Evolutionary conservation across 345 rosid genomes (phyloP).

Genomic region (Turritis glabra): DNA sequence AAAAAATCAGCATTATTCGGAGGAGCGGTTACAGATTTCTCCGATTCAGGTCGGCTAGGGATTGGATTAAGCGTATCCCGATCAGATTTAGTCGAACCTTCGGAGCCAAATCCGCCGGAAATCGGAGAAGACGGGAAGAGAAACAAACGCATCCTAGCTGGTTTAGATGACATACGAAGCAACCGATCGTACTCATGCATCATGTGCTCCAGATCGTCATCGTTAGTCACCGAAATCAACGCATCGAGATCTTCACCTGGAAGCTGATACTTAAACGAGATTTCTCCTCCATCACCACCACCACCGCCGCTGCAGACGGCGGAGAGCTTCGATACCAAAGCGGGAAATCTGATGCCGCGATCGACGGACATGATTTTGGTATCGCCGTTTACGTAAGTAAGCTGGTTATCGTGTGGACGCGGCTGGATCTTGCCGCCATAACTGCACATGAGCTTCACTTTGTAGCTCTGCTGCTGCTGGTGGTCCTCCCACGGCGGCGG

Average conservation of each 20-base stretch:
- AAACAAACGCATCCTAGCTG: conserved; percentile 86
- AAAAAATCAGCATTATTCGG: conserved; percentile 80
- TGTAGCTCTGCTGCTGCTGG: conserved; percentile 47
- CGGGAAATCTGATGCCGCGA: conserved; percentile 57
- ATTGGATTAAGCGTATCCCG: conserved; percentile 67
- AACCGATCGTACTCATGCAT: conserved; percentile 92
- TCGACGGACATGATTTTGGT: conserved; percentile 89
- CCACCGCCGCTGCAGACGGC: conserved; percentile 50
- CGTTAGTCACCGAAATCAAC: conserved; percentile 84
- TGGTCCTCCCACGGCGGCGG: conserved; percentile 81
- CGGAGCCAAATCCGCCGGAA: conserved; percentile 51
- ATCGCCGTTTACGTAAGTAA: conserved; percentile 80
- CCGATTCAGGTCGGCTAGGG: conserved; percentile 42
- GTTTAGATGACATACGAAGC: conserved; percentile 61
- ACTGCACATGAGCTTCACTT: conserved; percentile 86
- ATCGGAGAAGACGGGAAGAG: conserved; percentile 52
- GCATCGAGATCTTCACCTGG: conserved; percentile 98
- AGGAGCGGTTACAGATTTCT: conserved; percentile 41
- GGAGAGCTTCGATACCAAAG: conserved; percentile 60
- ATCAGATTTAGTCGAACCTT: conserved; percentile 59
- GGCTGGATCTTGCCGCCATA: conserved; percentile 98
- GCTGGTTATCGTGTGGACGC: conserved; percentile 94
- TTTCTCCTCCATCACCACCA: conserved; percentile 30
- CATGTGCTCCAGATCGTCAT: conserved; percentile 92
- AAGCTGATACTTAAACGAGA: conserved; percentile 90